These are phyloP conservation scores for Ceriops decandra DNA, from an alignment of 345 rosid species.

Conservation along the genomic window DNA sequence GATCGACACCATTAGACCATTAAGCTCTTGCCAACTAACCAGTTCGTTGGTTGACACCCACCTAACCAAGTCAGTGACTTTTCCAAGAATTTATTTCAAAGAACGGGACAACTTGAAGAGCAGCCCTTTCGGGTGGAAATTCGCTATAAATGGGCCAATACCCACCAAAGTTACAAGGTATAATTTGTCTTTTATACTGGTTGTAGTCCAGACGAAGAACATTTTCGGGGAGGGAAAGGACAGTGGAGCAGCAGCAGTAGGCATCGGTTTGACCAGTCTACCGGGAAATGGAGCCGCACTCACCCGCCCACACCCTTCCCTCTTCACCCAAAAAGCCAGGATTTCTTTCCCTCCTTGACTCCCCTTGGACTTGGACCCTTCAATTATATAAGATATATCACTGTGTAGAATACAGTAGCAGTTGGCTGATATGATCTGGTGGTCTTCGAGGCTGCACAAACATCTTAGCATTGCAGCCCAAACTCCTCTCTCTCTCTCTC, in stretches of 20 bases:
- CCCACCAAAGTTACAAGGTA: not conserved
- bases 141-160: too few relatives aligned
- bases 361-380: too few relatives aligned
- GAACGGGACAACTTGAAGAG: too few relatives aligned
- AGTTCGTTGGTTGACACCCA: too few relatives aligned
- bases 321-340: not conserved
- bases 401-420: too few relatives aligned
- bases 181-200: not conserved
- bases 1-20: too few relatives aligned
- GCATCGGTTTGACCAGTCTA: constrained; percentile 32
- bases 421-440: constrained; percentile 12
- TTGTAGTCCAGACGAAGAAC: constrained; percentile 14
- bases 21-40: too few relatives aligned
- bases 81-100: too few relatives aligned
- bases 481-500: not conserved
- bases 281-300: constrained; percentile 25
- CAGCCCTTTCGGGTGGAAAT: too few relatives aligned
- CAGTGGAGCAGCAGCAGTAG: constrained; percentile 4
- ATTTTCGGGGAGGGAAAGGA: constrained; percentile 15
- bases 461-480: too few relatives aligned
- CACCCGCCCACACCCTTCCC: not conserved
- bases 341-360: not conserved
- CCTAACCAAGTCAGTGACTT: too few relatives aligned
- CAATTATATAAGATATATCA: too few relatives aligned
- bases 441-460: constrained; percentile 33